These are phyloP conservation scores for Diplocarpon rosae DNA, from an alignment of 2,329 filamentous ascomycete genomes.

Conservation along the genomic window DNA sequence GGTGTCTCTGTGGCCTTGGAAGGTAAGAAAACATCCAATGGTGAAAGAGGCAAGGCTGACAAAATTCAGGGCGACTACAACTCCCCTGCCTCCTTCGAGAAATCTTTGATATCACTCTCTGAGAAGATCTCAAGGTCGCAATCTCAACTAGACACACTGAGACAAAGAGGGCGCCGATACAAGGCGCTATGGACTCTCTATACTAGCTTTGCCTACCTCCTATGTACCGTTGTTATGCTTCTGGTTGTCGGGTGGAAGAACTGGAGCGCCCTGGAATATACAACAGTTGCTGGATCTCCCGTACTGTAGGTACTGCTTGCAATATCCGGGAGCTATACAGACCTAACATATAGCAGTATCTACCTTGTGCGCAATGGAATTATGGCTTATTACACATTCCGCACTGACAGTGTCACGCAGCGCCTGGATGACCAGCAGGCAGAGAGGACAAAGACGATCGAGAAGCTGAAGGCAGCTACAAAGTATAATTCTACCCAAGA, in stretches of 20 bases:
- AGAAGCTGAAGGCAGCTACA: conserved; percentile 87
- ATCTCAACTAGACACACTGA: conserved; percentile 60
- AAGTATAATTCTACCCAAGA: conserved; percentile 93
- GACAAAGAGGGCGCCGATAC: conserved; percentile 62
- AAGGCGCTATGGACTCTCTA: conserved; percentile 88
- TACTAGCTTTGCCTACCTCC: conserved; percentile 77
- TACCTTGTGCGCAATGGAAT: conserved; percentile 59
- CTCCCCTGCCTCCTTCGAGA: conserved; percentile 89
- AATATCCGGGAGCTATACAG: neutral
- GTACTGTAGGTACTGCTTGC: conserved; percentile 45
- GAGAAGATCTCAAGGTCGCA: conserved; percentile 70
- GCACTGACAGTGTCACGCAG: conserved; percentile 56
- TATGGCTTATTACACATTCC: conserved; percentile 67
- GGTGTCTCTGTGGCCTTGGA: conserved; percentile 82
- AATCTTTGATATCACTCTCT: conserved; percentile 71
- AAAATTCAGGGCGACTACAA: conserved; percentile 55
- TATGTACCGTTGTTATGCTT: conserved; percentile 70
- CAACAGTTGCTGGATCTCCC: conserved; percentile 66
- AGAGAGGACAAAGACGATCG: conserved; percentile 77
- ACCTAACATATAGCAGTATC: conserved; percentile 45
- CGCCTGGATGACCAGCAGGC: conserved; percentile 65
- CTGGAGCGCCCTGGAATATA: conserved; percentile 68
- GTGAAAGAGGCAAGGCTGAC: conserved; percentile 6
- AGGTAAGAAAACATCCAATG: conserved; percentile 38
- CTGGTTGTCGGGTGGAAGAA: conserved; percentile 77